These are phyloP conservation scores for Hygrophila difformis DNA, from an alignment of 257 asterid species.

Conservation along the genomic window DNA sequence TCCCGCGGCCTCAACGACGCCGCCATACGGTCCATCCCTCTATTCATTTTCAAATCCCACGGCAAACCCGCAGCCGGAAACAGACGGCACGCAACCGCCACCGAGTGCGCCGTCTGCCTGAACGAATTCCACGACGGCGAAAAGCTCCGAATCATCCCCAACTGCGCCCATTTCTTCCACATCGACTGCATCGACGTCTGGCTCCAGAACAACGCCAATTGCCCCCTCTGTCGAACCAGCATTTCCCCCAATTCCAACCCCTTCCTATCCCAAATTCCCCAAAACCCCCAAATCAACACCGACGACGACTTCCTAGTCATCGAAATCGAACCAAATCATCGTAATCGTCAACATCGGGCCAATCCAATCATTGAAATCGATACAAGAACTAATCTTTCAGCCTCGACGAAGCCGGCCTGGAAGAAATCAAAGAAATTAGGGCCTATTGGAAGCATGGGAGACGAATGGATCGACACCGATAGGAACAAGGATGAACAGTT, in stretches of 20 bases:
- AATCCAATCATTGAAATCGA: too few species aligned
- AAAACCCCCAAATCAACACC: slow-evolving; percentile 8
- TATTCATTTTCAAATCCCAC: slow-evolving; percentile 39
- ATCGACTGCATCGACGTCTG: slow-evolving; percentile 86
- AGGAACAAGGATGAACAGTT: slow-evolving; percentile 53
- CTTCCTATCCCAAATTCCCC: slow-evolving; percentile 26
- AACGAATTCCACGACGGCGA: slow-evolving; percentile 61
- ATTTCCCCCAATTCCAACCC: slow-evolving; percentile 33
- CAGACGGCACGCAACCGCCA: too few species aligned
- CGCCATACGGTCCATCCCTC: slow-evolving; percentile 58
- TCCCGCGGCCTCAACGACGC: slow-evolving; percentile 62
- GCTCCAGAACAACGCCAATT: slow-evolving; percentile 85
- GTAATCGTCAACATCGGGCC: too few species aligned
- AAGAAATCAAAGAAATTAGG: slow-evolving; percentile 28
- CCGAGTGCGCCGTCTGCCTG: slow-evolving; percentile 76
- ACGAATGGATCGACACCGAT: slow-evolving; percentile 53
- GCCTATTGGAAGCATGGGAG: slow-evolving; percentile 56
- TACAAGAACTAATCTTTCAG: slow-evolving; percentile 23
- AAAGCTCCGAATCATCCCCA: slow-evolving; percentile 59
- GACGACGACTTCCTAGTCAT: slow-evolving; percentile 75
- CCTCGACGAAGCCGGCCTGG: slow-evolving; percentile 24
- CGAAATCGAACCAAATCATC: slow-evolving; percentile 33
- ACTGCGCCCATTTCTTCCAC: slow-evolving; percentile 64
- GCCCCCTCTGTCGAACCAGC: slow-evolving; percentile 75
- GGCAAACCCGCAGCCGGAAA: slow-evolving; percentile 15